Conservation (phyloP, 2,329 filamentous ascomycete genomes). For the Davidsoniella neocaledoniae region DNA sequence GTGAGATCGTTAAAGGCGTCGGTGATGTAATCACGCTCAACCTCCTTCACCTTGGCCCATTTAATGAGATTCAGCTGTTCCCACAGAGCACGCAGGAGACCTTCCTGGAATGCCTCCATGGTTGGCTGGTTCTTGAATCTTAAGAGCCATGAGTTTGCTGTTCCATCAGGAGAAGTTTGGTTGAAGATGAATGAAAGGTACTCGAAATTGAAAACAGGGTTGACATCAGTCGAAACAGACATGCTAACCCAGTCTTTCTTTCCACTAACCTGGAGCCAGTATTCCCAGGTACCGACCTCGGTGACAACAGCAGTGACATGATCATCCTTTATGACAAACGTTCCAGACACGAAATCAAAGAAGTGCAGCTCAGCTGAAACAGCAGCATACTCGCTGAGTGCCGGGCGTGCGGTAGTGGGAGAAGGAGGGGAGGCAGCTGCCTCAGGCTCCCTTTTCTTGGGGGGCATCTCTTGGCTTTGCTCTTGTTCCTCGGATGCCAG, state of each 20-base stretch:
- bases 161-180: constrained; percentile 74
- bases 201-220: constrained; percentile 97
- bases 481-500: constrained; percentile 37
- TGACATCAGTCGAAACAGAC: constrained; percentile 74
- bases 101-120: constrained; percentile 78
- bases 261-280: constrained; percentile 78
- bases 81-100: constrained; percentile 90
- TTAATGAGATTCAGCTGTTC: constrained; percentile 89
- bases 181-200: constrained; percentile 99
- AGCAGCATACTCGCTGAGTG: constrained; percentile 54
- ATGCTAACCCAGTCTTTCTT: constrained; percentile 77
- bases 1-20: constrained; percentile 90
- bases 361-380: constrained; percentile 77
- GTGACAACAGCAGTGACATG: constrained; percentile 63
- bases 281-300: constrained; percentile 81
- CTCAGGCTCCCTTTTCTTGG: background rate
- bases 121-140: constrained; percentile 73
- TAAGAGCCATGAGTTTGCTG: constrained; percentile 87
- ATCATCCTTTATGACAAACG: constrained; percentile 66
- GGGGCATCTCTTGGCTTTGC: background rate
- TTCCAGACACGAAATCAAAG: constrained; percentile 75
- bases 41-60: constrained; percentile 83
- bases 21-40: constrained; percentile 83
- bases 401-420: constrained; percentile 32
- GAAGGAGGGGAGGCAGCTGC: background rate